Evolutionary conservation across 345 rosid species (phyloP), one percentile per base, ranked within the genome.

Genomic region (Eucalyptus paniculata): DNA sequence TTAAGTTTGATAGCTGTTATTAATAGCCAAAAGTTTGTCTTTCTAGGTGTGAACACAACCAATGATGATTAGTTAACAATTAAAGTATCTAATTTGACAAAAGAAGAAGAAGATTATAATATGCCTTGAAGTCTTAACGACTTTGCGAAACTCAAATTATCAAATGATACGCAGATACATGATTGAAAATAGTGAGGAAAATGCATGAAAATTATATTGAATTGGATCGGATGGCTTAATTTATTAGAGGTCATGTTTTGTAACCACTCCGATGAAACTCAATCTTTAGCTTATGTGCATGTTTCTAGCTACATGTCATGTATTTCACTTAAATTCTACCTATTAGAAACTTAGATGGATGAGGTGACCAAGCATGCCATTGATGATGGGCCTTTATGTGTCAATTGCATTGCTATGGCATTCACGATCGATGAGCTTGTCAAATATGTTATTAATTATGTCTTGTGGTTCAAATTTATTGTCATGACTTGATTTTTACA

Each of bases 181-280:
- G 32, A 65, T 7, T 65, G 11, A n/a, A 65, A n/a, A 65, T 16
- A 16, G 10, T 4, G 23, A 67, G 37, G 4, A 67, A n/a, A 67
- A 8, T n/a, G 80, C 1, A 0, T 67, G 40, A 67, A 67, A 67
- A 32, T 32, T 67, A 67, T 67, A 67, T 15, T 32, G 5, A 14
- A 67, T 67, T 32, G 19, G 6, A 32, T 15, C 1, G 0, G 40
- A 67, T 67, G 12, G 9, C 80, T 67, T 32, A 32, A 4, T 15
- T 32, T 32, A 8, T 67, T 67, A 67, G 10, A 8, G 3, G 23
- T 15, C 40, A 32, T 8, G 21, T 17, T 65, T 65, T 15, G 21
- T 65, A 14, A 65, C 11, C 0, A 0, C 19, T 1, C 0, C 0
- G 12, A 32, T n/a, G 77, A 17, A 15, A n/a, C 77, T 65, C 3